A percentile compares a stretch with the other conserved stretches of the same genome.
Evolutionary conservation across 1,284 basidiomycete species (phyloP).

Genomic region (Austroboletus rostrupii): DNA sequence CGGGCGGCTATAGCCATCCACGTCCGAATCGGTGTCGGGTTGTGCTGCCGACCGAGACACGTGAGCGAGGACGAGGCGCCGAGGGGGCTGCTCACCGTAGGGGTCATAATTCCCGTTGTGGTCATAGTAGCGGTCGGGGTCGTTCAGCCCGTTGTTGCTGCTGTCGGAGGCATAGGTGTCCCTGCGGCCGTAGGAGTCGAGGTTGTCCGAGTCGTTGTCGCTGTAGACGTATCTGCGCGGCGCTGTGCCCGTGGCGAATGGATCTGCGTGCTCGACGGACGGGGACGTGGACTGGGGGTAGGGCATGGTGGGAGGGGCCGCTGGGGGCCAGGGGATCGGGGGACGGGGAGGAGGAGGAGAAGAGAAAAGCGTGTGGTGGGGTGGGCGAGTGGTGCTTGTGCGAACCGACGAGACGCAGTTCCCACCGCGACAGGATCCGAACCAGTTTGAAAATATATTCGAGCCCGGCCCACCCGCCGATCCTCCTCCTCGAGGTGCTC

Average conservation of each 20-base stretch:
- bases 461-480: too few relatives aligned
- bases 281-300: constrained; percentile 33
- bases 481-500: too few relatives aligned
- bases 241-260: constrained; percentile 45
- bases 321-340: constrained; percentile 10
- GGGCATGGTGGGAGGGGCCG: constrained; percentile 21
- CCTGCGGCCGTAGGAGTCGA: constrained; percentile 53
- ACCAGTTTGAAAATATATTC: constrained; percentile 21
- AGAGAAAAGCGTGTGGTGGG: constrained; percentile 18
- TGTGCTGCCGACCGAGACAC: constrained; percentile 38
- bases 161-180: constrained; percentile 70
- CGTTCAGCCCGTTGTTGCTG: constrained; percentile 55
- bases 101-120: constrained; percentile 58
- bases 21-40: constrained; percentile 74
- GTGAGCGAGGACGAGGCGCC: constrained; percentile 9
- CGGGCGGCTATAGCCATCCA: constrained; percentile 65
- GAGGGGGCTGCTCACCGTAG: constrained; percentile 43
- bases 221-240: constrained; percentile 66
- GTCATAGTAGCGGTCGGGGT: constrained; percentile 58
- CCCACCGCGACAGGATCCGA: constrained; percentile 24
- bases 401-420: constrained; percentile 16
- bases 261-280: constrained; percentile 42
- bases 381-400: constrained; percentile 11
- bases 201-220: constrained; percentile 73
- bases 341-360: constrained; percentile 12